phyloP scores from a whole-genome alignment of 2,329 filamentous ascomycete genomes.

The Monilinia polystroma region DNA sequence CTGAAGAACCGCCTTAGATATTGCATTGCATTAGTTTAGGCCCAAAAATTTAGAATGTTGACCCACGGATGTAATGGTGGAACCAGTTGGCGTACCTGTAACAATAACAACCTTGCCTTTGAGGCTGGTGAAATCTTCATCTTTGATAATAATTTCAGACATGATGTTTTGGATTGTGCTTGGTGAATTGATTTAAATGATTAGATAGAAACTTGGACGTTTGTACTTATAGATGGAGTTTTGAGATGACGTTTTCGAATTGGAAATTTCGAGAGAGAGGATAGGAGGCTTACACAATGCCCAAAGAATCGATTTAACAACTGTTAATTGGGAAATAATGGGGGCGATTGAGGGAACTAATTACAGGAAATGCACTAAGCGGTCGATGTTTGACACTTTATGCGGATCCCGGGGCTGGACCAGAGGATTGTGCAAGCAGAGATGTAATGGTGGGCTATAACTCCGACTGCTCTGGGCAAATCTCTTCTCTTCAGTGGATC shows the following conservation, averaged over 20 bases:
- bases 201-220: neutral
- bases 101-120: slow-evolving; percentile 53
- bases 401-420: neutral
- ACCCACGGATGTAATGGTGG: neutral
- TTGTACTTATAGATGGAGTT: neutral
- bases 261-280: neutral
- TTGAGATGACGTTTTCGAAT: neutral
- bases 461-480: neutral
- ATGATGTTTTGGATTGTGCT: slow-evolving; percentile 37
- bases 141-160: slow-evolving; percentile 48
- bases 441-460: neutral
- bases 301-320: neutral
- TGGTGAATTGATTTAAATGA: neutral
- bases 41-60: neutral
- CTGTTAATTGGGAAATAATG: neutral
- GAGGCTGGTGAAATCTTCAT: slow-evolving; percentile 46
- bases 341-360: neutral
- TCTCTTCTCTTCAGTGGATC: neutral
- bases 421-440: no score
- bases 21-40: slow-evolving; percentile 18
- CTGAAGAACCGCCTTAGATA: slow-evolving; percentile 53
- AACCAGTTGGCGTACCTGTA: slow-evolving; percentile 45
- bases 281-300: neutral
- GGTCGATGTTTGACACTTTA: neutral
- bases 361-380: neutral